Percentiles rank a stretch among this genome's conserved stretches.
Conservation (phyloP, 2,329 filamentous ascomycete genomes). For the Aquanectria penicillioides region DNA sequence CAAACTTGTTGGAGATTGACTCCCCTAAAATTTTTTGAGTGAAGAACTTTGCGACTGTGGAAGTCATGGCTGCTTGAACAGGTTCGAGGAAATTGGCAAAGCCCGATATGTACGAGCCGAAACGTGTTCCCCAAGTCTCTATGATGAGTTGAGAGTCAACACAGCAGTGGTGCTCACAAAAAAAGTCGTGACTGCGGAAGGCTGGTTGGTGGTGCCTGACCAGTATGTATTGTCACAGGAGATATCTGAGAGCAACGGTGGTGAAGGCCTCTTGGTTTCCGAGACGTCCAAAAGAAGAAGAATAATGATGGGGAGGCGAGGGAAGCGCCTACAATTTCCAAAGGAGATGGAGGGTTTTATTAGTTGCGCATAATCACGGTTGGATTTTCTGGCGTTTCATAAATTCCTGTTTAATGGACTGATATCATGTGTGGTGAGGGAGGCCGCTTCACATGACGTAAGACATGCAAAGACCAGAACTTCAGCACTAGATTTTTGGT, state of each 20-base stretch:
- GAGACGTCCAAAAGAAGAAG: slow-evolving; percentile 11
- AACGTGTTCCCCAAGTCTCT: background rate
- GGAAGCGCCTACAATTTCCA: slow-evolving; percentile 5
- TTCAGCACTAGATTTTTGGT: background rate
- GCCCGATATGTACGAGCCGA: too few relatives aligned
- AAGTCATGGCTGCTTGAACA: slow-evolving; percentile 56
- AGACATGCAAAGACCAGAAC: background rate
- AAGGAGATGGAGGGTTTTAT: too few relatives aligned
- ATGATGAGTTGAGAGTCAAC: slow-evolving; percentile 35
- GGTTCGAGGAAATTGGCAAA: background rate
- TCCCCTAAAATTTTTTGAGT: slow-evolving; percentile 68
- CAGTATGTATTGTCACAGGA: too few relatives aligned
- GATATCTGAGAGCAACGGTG: slow-evolving; percentile 24
- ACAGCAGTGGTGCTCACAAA: too few relatives aligned
- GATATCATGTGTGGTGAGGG: slow-evolving; percentile 19
- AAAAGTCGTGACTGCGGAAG: too few relatives aligned
- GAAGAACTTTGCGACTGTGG: slow-evolving; percentile 62
- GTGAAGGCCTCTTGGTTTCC: slow-evolving; percentile 13
- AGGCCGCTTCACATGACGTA: slow-evolving; percentile 24
- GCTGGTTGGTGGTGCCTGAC: too few relatives aligned
- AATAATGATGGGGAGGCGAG: background rate
- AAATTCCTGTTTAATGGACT: slow-evolving; percentile 18
- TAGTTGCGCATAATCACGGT: background rate
- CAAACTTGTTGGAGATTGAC: slow-evolving; percentile 66
- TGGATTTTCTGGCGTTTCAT: slow-evolving; percentile 7